Base-by-base conservation (phyloP, 305 asterid species). In the Coffea humblotiana region DNA sequence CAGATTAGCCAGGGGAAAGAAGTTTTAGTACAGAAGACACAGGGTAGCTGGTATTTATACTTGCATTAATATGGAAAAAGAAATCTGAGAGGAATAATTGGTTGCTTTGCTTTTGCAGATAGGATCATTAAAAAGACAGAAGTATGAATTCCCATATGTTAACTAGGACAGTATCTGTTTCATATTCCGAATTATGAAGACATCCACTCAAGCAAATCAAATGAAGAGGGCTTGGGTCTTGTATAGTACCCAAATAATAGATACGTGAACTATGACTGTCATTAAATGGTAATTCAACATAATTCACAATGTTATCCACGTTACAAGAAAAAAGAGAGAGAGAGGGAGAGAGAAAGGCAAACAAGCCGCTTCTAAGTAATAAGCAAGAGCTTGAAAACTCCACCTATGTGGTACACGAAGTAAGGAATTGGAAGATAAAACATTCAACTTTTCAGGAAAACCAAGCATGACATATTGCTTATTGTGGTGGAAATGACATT, bases 361-460 rank as follows among this genome's bases (percentile, higher is more conserved):
- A 60, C 65, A 60, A 23, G 21, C 8, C 13, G 29, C 9, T 8
- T 21, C 65, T 60, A 60, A 60, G n/a, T 60, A 23, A 60, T 60
- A 7, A 60, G 13, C 65, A 60, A 7, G 14, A 23, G 21, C n/a
- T 9, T 58, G 25, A 21, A n/a, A 21, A 21, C 65, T 60, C 12
- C 29, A 58, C 23, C 25, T 32, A 32, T 32, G 32, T 2, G 4
- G 63, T 18, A 56, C 19, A 56, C 4, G 9, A 72, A 21, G 61
- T 25, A 51, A 25, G 25, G 76, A 64, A 29, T 56, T n/a, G 27
- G 25, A 25, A 14, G 25, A 40, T 60, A 15, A 2, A 43, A 18
- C 79, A 76, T n/a, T n/a, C 69, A 25, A 27, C 40, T 27, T 58
- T 18, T 72, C 63, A 72, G 66, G 32, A 54, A 25, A 52, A 52